phyloP scores from a whole-genome alignment of 768 basidiomycete species.

The Termitomyces sp. region DNA sequence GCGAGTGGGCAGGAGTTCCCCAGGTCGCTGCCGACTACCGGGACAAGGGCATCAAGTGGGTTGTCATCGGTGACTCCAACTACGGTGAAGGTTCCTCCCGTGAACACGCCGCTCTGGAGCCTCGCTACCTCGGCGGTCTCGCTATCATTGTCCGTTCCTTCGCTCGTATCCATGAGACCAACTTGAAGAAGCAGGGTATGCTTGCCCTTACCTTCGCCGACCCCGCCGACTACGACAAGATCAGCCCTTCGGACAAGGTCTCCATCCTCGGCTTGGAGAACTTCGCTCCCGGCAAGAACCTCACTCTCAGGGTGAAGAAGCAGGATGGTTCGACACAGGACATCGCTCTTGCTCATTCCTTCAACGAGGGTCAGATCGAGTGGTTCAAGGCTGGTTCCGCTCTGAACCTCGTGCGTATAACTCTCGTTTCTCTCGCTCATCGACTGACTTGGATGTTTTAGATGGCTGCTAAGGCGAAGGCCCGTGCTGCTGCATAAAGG shows the following conservation, averaged over 20 bases:
- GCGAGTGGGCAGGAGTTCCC: conserved; percentile 84
- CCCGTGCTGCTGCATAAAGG: conserved; percentile 8
- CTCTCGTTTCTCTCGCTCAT: neutral
- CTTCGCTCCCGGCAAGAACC: conserved; percentile 90
- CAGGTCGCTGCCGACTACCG: conserved; percentile 86
- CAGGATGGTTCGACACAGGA: conserved; percentile 57
- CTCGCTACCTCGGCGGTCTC: conserved; percentile 90
- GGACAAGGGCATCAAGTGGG: conserved; percentile 89
- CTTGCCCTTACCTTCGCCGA: conserved; percentile 92
- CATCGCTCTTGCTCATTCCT: conserved; percentile 82
- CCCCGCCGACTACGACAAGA: conserved; percentile 91
- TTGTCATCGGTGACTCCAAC: conserved; percentile 93
- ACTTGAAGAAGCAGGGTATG: conserved; percentile 99
- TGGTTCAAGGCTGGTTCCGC: conserved; percentile 99
- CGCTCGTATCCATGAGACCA: conserved; percentile 97
- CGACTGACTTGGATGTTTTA: neutral
- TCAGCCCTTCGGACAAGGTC: conserved; percentile 83
- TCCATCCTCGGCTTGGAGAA: conserved; percentile 84
- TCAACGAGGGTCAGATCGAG: conserved; percentile 95
- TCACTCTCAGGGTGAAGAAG: conserved; percentile 82
- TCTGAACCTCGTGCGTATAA: conserved; percentile 69
- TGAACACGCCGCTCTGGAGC: conserved; percentile 96
- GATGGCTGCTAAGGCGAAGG: conserved; percentile 17
- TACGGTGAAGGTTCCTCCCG: conserved; percentile 98
- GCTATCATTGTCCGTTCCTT: conserved; percentile 97